A percentile compares a stretch with the other conserved stretches of the same genome.
phyloP scores from a whole-genome alignment of 2,329 filamentous ascomycete genomes.

The Stagonosporopsis cucurbitacearum region DNA sequence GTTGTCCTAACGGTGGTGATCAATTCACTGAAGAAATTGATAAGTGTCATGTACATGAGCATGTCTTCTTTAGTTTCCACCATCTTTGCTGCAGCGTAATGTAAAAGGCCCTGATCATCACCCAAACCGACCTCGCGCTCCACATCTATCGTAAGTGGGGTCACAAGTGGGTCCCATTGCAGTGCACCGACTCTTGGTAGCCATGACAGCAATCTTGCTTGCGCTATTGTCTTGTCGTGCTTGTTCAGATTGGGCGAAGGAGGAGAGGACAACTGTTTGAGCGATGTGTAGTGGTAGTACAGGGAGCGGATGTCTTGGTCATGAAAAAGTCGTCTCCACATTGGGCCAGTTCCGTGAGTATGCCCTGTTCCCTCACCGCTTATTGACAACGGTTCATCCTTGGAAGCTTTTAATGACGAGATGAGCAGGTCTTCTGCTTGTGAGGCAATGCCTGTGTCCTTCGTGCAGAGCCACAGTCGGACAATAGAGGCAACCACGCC shows the following conservation, averaged over 20 bases:
- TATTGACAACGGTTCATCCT: conserved; percentile 51
- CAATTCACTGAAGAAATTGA: conserved; percentile 64
- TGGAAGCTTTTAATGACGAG: conserved; percentile 58
- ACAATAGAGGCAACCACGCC: conserved; percentile 63
- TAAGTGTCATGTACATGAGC: conserved; percentile 65
- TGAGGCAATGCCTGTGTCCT: conserved; percentile 62
- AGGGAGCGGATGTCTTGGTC: conserved; percentile 65
- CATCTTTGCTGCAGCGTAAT: conserved; percentile 63
- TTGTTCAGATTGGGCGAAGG: conserved; percentile 52
- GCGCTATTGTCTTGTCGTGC: conserved; percentile 64
- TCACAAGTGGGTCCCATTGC: conserved; percentile 62
- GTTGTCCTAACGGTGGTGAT: conserved; percentile 52
- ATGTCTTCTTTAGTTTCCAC: conserved; percentile 63
- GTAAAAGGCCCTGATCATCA: conserved; percentile 54
- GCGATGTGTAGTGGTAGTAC: conserved; percentile 63
- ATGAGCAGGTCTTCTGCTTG: conserved; percentile 61
- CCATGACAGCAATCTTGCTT: conserved; percentile 66
- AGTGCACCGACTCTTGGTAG: conserved; percentile 60
- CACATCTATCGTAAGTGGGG: conserved; percentile 59
- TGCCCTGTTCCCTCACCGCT: conserved; percentile 33
- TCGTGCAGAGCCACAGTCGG: conserved; percentile 64
- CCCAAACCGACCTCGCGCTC: conserved; percentile 52
- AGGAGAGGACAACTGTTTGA: conserved; percentile 45
- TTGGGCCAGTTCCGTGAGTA: conserved; percentile 48
- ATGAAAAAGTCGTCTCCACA: conserved; percentile 68